phyloP scores from a whole-genome alignment of 441 rosid genomes.

The Populus hybrid region DNA sequence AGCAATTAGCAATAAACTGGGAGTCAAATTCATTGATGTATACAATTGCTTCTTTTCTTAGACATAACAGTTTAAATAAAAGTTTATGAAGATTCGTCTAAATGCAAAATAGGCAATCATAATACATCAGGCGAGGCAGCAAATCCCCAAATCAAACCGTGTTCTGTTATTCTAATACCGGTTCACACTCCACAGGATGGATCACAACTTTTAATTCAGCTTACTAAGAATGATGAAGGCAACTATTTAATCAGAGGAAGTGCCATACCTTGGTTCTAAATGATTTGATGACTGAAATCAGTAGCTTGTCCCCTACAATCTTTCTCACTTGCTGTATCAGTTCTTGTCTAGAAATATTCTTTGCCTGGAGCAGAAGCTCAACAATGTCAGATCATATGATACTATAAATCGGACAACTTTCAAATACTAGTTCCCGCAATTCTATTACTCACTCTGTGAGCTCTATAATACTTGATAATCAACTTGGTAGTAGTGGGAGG shows the following conservation, averaged over 20 bases:
- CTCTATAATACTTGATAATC: slow-evolving; percentile 51
- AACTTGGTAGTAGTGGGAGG: slow-evolving; percentile 36
- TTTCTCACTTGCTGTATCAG: slow-evolving; percentile 50
- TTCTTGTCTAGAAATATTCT: slow-evolving; percentile 58
- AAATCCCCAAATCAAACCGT: neutral
- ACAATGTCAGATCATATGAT: slow-evolving; percentile 2
- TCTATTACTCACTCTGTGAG: slow-evolving; percentile 44
- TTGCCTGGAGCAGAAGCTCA: slow-evolving; percentile 36
- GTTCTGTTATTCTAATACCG: neutral
- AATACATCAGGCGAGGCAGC: neutral
- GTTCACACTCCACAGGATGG: neutral
- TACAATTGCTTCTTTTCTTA: neutral
- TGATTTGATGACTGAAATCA: slow-evolving; percentile 63
- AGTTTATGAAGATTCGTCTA: neutral
- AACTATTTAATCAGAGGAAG: neutral
- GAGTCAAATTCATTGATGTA: neutral
- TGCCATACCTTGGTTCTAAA: slow-evolving; percentile 44
- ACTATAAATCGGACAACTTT: neutral
- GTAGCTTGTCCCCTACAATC: slow-evolving; percentile 65
- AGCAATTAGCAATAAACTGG: neutral
- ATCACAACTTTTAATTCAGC: neutral
- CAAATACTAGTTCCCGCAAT: neutral
- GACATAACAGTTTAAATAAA: neutral
- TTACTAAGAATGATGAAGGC: neutral
- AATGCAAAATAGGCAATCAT: neutral